These are phyloP conservation scores for Venturia asperata DNA, from an alignment of 2,329 filamentous ascomycete species.

Conservation along the genomic window DNA sequence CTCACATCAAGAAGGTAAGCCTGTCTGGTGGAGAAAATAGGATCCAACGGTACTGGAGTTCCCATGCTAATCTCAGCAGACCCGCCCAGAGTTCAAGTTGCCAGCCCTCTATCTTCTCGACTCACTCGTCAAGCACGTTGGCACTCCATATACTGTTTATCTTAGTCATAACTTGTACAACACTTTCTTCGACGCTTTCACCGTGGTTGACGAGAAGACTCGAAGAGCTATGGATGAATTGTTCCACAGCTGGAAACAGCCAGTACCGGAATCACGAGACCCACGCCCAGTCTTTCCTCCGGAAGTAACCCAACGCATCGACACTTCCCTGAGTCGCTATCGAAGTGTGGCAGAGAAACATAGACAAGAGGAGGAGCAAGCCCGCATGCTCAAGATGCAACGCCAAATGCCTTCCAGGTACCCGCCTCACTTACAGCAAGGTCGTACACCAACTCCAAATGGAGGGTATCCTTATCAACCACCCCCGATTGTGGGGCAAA, in stretches of 20 bases:
- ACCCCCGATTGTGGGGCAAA: slow-evolving; percentile 12
- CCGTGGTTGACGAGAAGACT: slow-evolving; percentile 73
- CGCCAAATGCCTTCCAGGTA: slow-evolving; percentile 5
- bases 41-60: slow-evolving; percentile 23
- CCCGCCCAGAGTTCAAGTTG: slow-evolving; percentile 78
- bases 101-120: slow-evolving; percentile 97
- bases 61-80: slow-evolving; percentile 52
- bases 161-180: slow-evolving; percentile 85
- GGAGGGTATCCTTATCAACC: slow-evolving; percentile 14
- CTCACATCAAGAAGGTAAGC: slow-evolving; percentile 92
- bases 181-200: slow-evolving; percentile 96
- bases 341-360: slow-evolving; percentile 45
- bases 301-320: slow-evolving; percentile 82
- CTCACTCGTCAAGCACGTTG: slow-evolving; percentile 97
- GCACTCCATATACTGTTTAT: slow-evolving; percentile 93
- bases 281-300: slow-evolving; percentile 84
- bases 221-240: slow-evolving; percentile 93
- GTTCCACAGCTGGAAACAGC: slow-evolving; percentile 96
- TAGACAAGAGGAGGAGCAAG: slow-evolving; percentile 47
- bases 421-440: slow-evolving; percentile 36
- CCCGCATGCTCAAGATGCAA: slow-evolving; percentile 28
- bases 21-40: not conserved
- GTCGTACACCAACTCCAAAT: slow-evolving; percentile 17
- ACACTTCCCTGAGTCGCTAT: slow-evolving; percentile 87
- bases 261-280: slow-evolving; percentile 87